phyloP scores from a whole-genome alignment of 345 rosid genomes.

The Rubroshorea leprosula region DNA sequence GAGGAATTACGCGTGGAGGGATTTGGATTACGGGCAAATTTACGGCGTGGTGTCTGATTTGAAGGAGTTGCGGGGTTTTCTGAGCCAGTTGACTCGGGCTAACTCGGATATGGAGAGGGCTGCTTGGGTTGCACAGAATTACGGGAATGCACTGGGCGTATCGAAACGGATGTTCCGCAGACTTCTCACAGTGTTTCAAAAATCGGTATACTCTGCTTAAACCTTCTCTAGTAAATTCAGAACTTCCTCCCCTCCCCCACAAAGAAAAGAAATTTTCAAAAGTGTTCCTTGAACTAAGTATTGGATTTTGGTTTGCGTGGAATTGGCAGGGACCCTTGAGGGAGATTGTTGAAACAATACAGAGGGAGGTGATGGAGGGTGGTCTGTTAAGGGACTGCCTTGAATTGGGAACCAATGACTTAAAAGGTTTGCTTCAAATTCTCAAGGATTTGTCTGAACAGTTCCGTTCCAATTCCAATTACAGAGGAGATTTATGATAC shows the following conservation, averaged over 20 bases:
- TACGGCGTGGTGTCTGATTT: conserved; percentile 50
- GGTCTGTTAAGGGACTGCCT: conserved; percentile 65
- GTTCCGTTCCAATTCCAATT: conserved; percentile 24
- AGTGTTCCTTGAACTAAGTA: too few relatives aligned
- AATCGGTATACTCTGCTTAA: conserved; percentile 42
- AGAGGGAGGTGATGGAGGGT: conserved; percentile 60
- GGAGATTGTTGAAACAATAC: conserved; percentile 53
- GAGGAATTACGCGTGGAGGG: conserved; percentile 72
- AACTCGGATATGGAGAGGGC: conserved; percentile 46
- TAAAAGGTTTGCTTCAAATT: conserved; percentile 57
- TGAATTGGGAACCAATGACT: conserved; percentile 55
- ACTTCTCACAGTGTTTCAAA: conserved; percentile 43
- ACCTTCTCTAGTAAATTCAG: neutral
- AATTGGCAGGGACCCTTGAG: conserved; percentile 57
- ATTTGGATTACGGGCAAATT: conserved; percentile 44
- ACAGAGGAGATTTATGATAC: conserved; percentile 32
- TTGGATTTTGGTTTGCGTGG: neutral
- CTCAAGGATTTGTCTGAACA: conserved; percentile 43
- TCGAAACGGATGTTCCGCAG: conserved; percentile 41
- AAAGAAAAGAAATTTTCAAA: too few relatives aligned
- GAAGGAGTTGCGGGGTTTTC: conserved; percentile 42
- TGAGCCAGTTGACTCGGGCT: conserved; percentile 43
- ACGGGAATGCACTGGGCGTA: conserved; percentile 39
- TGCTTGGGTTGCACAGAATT: conserved; percentile 42
- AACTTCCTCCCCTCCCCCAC: too few relatives aligned